Conservation (phyloP, 805 yeast species). For the Jamesozyma jinghongensis region DNA sequence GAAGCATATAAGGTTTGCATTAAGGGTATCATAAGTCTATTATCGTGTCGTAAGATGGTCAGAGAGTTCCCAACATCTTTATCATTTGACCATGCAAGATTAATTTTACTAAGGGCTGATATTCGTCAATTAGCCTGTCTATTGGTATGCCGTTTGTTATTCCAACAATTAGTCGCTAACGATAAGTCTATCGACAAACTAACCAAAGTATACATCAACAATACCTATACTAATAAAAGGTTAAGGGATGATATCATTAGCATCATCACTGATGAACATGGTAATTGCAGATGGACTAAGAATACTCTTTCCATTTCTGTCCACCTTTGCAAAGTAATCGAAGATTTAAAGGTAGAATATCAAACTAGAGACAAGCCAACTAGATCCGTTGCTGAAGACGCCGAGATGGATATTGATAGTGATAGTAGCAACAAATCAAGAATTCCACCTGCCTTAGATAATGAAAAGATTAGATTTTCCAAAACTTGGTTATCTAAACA, state of each 20-base stretch:
- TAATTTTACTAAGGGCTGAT: conserved; percentile 73
- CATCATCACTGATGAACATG: conserved; percentile 75
- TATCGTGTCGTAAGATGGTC: conserved; percentile 74
- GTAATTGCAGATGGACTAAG: conserved; percentile 84
- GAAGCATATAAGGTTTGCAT: conserved; percentile 36
- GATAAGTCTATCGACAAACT: conserved; percentile 23
- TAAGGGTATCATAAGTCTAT: conserved; percentile 48
- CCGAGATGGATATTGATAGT: conserved; percentile 9
- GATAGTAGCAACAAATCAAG: conserved; percentile 1
- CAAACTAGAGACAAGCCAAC: conserved; percentile 1
- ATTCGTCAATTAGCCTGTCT: conserved; percentile 77
- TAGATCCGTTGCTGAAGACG: conserved; percentile 3
- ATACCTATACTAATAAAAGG: conserved; percentile 33
- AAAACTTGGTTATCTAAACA: conserved; percentile 77
- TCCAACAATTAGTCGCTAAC: conserved; percentile 52
- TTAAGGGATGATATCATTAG: conserved; percentile 67
- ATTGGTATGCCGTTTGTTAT: conserved; percentile 61
- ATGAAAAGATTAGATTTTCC: conserved; percentile 40
- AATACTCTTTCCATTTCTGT: conserved; percentile 65
- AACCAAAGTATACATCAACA: conserved; percentile 31
- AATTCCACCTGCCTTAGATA: conserved; percentile 21
- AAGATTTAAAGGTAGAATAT: conserved; percentile 23
- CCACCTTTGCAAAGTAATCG: conserved; percentile 32
- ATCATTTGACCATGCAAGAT: conserved; percentile 75
- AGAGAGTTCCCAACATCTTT: conserved; percentile 75